Base-by-base conservation (phyloP, 331 rosid species). In the Dryas integrifolia region DNA sequence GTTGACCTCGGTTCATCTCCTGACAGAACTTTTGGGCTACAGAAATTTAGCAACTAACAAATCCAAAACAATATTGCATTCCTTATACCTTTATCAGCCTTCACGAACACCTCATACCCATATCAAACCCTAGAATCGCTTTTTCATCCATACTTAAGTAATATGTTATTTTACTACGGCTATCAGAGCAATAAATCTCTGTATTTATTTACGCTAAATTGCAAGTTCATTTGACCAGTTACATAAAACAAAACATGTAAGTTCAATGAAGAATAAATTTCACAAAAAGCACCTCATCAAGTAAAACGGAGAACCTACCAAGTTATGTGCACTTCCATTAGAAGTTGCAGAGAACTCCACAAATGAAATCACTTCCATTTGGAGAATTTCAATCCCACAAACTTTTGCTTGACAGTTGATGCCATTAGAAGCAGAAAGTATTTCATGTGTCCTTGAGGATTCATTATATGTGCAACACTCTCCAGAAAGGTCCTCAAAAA, bases 271-370 rank as follows among this genome's bases (percentile, higher is more conserved):
- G 41, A 53, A 6, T 59, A 69, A 73, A 41, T 40, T 35, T 72
- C 41, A 12, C 40, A 69, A 16, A 63, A 71, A 7, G 14, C 47
- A 69, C 44, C 72, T 26, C 67, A 26, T 47, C 52, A 69, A 69
- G 60, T 44, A 76, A 69, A 49, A 38, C 4, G 61, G 45, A 81
- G 72, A 62, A 84, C 90, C 59, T 69, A 95, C 98, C 91, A 85
- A 77, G 82, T 91, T 95, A 77, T 87, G 89, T 57, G 85, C 49
- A 78, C 82, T 89, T 48, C 85, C 92, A 74, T 72, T 74, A 72
- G 92, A 86, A 72, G 89, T 91, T 72, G 96, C 96, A 16, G 89
- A 89, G 44, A 89, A 88, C 84, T 88, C 98, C 79, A 95, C 81
- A 72, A 95, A 91, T 47, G 97, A 91, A 69, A 95, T 87, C 65